Conservation (phyloP, 2,329 filamentous ascomycete genomes). For the Pseudophaeomoniella oleicola region DNA sequence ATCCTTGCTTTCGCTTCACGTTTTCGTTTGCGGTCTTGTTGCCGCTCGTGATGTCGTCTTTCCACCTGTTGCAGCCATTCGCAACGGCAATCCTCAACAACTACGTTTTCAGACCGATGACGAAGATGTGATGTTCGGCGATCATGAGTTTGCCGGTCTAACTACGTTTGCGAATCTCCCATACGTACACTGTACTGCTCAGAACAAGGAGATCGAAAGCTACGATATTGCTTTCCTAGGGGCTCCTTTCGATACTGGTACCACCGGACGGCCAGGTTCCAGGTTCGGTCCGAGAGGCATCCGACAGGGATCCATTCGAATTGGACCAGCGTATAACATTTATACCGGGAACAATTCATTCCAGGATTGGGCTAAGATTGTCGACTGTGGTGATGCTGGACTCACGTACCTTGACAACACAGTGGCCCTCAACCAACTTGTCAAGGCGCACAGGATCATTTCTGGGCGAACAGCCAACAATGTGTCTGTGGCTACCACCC, state of each 20-base stretch:
- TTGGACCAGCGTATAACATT: conserved; percentile 25
- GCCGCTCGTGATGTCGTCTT: conserved; percentile 17
- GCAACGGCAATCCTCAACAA: conserved; percentile 5
- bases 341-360: conserved; percentile 35
- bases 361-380: conserved; percentile 33
- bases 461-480: conserved; percentile 30
- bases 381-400: conserved; percentile 42
- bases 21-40: no score
- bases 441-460: conserved; percentile 33
- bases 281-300: conserved; percentile 39
- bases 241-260: conserved; percentile 37
- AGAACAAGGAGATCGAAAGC: conserved; percentile 11
- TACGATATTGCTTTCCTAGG: conserved; percentile 31
- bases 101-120: conserved; percentile 15
- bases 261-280: conserved; percentile 37
- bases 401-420: conserved; percentile 39
- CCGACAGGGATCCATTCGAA: conserved; percentile 33
- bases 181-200: conserved; percentile 16
- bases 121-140: conserved; percentile 26
- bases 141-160: conserved; percentile 19
- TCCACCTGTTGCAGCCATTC: conserved; percentile 13
- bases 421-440: conserved; percentile 37
- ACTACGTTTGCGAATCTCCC: conserved; percentile 20
- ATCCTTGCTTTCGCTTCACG: no score
- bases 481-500: conserved; percentile 22